Conservation (phyloP, 805 yeast species). For the Saturnispora diversa region DNA sequence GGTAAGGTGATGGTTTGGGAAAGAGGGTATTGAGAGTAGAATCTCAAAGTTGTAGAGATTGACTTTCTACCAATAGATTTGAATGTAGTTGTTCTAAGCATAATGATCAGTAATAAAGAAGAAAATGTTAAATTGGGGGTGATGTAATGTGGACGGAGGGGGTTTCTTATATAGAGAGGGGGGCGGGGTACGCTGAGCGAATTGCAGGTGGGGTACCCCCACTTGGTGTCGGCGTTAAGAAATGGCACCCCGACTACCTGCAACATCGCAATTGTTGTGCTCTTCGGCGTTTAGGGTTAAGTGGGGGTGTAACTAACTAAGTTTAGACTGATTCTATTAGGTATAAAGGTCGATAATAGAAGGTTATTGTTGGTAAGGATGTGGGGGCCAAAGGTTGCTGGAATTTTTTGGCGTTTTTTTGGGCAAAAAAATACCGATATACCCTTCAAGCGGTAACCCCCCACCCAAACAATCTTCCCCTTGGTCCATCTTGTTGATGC, state of each 20-base stretch:
- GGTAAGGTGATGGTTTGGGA: slow-evolving; percentile 29
- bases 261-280: neutral
- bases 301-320: too few relatives aligned
- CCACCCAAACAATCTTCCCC: too few relatives aligned
- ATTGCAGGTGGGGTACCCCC: slow-evolving; percentile 7
- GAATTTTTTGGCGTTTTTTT: too few relatives aligned
- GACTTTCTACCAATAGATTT: slow-evolving; percentile 3
- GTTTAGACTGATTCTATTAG: too few relatives aligned
- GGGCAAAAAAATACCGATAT: too few relatives aligned
- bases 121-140: too few relatives aligned
- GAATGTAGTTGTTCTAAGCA: slow-evolving; percentile 8
- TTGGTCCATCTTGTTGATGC: too few relatives aligned
- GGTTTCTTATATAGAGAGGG: slow-evolving; percentile 1
- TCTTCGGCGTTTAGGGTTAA: neutral
- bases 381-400: too few relatives aligned
- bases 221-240: slow-evolving; percentile 4
- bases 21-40: slow-evolving; percentile 19
- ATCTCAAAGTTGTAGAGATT: slow-evolving; percentile 9
- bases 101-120: slow-evolving; percentile 1
- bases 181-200: slow-evolving; percentile 7
- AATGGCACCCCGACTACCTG: neutral
- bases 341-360: too few relatives aligned
- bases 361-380: too few relatives aligned
- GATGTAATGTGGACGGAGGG: too few relatives aligned
- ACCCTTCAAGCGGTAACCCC: too few relatives aligned